Evolutionary conservation across 2,329 filamentous ascomycete genomes (phyloP).

Genomic region (Aspergillus sp.): DNA sequence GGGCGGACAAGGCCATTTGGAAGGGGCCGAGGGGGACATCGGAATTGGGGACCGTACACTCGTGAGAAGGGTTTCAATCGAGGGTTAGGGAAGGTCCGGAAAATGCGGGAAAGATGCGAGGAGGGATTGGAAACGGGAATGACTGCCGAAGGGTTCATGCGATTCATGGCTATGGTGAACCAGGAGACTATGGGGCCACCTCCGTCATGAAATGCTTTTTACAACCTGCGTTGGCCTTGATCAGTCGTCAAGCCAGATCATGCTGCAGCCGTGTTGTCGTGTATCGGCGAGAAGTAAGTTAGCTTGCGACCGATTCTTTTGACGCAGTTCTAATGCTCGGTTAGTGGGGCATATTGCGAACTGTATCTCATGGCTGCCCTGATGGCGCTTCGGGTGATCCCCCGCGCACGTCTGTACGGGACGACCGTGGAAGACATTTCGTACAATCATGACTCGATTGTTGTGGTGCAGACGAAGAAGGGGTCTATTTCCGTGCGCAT

Average conservation of each 20-base stretch:
- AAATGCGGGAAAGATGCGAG: constrained; percentile 37
- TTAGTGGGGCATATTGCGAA: background rate
- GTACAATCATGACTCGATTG: background rate
- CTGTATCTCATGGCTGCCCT: background rate
- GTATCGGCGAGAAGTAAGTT: background rate
- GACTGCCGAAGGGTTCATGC: constrained; percentile 37
- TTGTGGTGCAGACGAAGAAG: background rate
- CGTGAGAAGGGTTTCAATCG: constrained; percentile 44
- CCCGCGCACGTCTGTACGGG: background rate
- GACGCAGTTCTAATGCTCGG: background rate
- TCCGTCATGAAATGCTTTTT: background rate
- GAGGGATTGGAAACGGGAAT: constrained; percentile 30
- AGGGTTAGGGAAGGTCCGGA: constrained; percentile 39
- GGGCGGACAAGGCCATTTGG: constrained; percentile 25
- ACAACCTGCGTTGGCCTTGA: no score
- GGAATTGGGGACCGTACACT: constrained; percentile 38
- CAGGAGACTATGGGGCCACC: constrained; percentile 5
- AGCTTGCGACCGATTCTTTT: background rate
- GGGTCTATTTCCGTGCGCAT: background rate
- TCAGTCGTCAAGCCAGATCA: no score
- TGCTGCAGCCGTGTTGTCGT: background rate
- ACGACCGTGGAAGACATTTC: background rate
- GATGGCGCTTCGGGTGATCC: background rate
- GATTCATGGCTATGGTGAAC: constrained; percentile 35
- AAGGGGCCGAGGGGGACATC: constrained; percentile 25